Evolutionary conservation across 2,329 filamentous ascomycete species (phyloP).

Genomic region (Tolypocladium album): DNA sequence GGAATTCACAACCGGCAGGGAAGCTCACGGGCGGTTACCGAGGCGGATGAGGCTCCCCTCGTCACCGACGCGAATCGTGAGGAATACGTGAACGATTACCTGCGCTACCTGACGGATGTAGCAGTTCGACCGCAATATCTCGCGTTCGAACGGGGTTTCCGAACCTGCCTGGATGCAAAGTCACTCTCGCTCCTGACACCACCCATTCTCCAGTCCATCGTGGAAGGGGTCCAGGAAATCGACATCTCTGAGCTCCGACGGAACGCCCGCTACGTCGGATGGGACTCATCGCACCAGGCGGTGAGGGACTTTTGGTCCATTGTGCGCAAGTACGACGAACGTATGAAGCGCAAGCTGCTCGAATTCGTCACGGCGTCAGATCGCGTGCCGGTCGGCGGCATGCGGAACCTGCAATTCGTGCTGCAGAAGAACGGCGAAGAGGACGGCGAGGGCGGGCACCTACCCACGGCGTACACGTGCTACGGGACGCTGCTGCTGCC

Average conservation of each 20-base stretch:
- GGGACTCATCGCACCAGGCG: slow-evolving; percentile 55
- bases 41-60: slow-evolving; percentile 49
- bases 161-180: slow-evolving; percentile 58
- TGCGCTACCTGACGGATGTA: slow-evolving; percentile 68
- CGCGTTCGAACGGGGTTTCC: slow-evolving; percentile 76
- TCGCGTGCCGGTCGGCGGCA: slow-evolving; percentile 77
- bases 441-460: slow-evolving; percentile 36
- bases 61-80: slow-evolving; percentile 74
- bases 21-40: slow-evolving; percentile 6
- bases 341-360: slow-evolving; percentile 65
- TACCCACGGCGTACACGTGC: slow-evolving; percentile 88
- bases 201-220: slow-evolving; percentile 58
- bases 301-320: slow-evolving; percentile 79
- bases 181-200: slow-evolving; percentile 65
- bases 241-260: slow-evolving; percentile 63
- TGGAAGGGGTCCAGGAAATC: slow-evolving; percentile 77
- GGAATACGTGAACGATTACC: slow-evolving; percentile 74
- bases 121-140: slow-evolving; percentile 68
- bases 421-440: slow-evolving; percentile 68
- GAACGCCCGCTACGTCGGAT: slow-evolving; percentile 72
- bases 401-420: slow-evolving; percentile 71
- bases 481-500: slow-evolving; percentile 83
- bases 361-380: slow-evolving; percentile 95
- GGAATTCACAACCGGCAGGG: slow-evolving; percentile 24
- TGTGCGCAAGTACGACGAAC: slow-evolving; percentile 54